phyloP scores from a whole-genome alignment of 441 rosid species.

The Arabidopsis lyrata region DNA sequence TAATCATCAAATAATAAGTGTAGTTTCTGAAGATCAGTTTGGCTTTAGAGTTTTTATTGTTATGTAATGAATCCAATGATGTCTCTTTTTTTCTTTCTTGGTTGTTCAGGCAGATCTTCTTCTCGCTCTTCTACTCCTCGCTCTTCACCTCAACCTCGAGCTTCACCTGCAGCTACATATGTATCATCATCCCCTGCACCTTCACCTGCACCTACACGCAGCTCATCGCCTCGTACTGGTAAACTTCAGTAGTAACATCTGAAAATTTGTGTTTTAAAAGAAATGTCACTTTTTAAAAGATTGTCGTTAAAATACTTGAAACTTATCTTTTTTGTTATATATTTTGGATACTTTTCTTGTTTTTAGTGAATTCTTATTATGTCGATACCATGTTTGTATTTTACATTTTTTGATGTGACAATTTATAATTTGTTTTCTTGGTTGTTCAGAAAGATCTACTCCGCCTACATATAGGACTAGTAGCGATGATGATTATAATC shows the following conservation, averaged over 20 bases:
- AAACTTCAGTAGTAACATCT: neutral
- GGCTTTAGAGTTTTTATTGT: neutral
- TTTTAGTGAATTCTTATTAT: neutral
- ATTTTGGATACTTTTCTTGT: neutral
- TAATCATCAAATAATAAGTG: neutral
- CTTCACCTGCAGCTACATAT: neutral
- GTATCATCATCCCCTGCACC: too few relatives aligned
- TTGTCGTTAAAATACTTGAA: too few relatives aligned
- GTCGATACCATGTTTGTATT: neutral
- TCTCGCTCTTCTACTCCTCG: neutral
- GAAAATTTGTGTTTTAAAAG: neutral
- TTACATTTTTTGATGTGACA: neutral
- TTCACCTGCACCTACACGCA: neutral
- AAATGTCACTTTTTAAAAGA: neutral
- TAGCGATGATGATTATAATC: neutral
- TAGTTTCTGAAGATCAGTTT: neutral
- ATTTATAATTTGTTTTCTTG: neutral
- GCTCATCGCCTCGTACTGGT: constrained; percentile 47
- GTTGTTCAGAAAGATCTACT: constrained; percentile 44
- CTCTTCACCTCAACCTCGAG: neutral
- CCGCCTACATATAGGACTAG: neutral
- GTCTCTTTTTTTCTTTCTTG: neutral
- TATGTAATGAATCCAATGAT: neutral
- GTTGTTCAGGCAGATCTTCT: constrained; percentile 2
- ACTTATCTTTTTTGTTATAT: too few relatives aligned